These are phyloP conservation scores for Lotus japonicus DNA, from an alignment of 306 rosid genomes.

Conservation along the genomic window DNA sequence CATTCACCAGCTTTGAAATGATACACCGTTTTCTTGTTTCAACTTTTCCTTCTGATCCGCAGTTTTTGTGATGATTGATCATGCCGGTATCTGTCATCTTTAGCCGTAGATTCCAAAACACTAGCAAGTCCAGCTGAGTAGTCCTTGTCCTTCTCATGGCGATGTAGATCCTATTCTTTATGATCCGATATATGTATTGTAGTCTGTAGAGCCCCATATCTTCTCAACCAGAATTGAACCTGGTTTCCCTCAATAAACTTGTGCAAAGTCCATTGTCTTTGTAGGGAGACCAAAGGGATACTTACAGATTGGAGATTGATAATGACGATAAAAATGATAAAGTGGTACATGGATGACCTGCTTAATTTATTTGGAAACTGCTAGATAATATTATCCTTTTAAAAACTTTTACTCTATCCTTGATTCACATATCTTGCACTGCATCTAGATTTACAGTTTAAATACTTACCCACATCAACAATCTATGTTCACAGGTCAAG, in stretches of 20 bases:
- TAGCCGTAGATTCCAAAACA: too few relatives aligned
- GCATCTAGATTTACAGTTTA: too few relatives aligned
- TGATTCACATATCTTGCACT: not conserved
- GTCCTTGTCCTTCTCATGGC: not conserved
- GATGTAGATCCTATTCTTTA: constrained; percentile 27
- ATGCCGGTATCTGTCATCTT: not conserved
- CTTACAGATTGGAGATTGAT: constrained; percentile 30
- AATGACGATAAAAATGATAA: constrained; percentile 36
- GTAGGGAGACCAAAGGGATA: constrained; percentile 21
- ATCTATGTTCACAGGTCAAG: too few relatives aligned
- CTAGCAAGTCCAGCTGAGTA: constrained; percentile 21
- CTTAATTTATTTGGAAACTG: constrained; percentile 1
- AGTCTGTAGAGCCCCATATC: constrained; percentile 23
- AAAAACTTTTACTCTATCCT: not conserved
- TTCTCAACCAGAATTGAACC: constrained; percentile 18
- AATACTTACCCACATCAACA: too few relatives aligned
- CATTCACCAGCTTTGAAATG: constrained; percentile 93
- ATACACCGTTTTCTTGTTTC: constrained; percentile 80
- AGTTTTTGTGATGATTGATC: constrained; percentile 44
- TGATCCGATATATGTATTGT: constrained; percentile 12
- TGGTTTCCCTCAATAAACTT: constrained; percentile 25
- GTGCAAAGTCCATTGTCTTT: constrained; percentile 15
- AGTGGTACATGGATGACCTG: not conserved
- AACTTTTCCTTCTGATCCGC: constrained; percentile 56
- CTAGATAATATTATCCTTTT: constrained; percentile 1